Evolutionary conservation across 805 yeast genomes (phyloP).

Genomic region (Starmerella tilneyi): DNA sequence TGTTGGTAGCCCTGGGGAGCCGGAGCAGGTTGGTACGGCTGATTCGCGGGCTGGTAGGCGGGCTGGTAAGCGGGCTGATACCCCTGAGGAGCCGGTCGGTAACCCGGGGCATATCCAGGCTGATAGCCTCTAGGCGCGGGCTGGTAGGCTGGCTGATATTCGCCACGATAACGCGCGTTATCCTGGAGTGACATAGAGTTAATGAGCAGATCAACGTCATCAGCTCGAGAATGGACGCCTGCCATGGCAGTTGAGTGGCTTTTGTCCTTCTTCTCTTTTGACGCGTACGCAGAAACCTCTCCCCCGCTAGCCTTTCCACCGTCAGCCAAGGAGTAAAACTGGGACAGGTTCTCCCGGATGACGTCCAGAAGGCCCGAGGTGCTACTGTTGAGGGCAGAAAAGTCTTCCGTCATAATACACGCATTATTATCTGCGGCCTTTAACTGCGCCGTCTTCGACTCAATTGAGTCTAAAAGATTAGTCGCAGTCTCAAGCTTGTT

Average conservation of each 20-base stretch:
- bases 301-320: background rate
- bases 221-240: too few relatives aligned
- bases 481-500: background rate
- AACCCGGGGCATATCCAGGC: background rate
- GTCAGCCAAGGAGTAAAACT: background rate
- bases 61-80: background rate
- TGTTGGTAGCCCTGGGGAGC: background rate
- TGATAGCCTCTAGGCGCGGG: background rate
- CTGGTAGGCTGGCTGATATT: conserved; percentile 1
- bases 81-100: background rate
- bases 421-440: background rate
- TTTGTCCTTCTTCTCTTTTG: too few relatives aligned
- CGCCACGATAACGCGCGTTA: background rate
- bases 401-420: background rate
- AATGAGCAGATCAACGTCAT: too few relatives aligned
- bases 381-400: background rate
- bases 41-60: background rate
- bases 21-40: background rate
- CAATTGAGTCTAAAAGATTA: background rate
- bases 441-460: background rate
- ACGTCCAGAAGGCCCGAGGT: background rate
- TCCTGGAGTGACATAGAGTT: too few relatives aligned
- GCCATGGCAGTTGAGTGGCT: too few relatives aligned
- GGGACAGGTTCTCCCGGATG: background rate
- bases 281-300: background rate